Percentiles rank a stretch among this genome's conserved stretches.
Conservation (phyloP, 2,329 filamentous ascomycete genomes). For the Fusarium protoensiforme region DNA sequence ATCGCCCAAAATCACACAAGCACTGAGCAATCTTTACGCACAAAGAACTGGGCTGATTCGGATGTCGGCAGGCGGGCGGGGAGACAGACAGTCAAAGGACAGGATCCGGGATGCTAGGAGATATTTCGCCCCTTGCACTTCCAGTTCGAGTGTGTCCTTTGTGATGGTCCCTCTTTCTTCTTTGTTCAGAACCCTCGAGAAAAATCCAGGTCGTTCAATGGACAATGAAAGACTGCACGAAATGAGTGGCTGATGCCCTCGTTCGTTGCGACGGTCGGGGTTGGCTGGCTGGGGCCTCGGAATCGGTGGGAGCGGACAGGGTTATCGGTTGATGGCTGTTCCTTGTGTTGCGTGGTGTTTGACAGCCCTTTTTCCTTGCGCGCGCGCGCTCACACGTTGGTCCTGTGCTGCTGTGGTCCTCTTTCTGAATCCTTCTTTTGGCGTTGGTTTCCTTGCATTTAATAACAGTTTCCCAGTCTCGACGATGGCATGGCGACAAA, state of each 20-base stretch:
- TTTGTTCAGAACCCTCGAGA: conserved; percentile 14
- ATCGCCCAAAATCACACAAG: conserved; percentile 14
- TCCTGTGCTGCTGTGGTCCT: conserved; percentile 9
- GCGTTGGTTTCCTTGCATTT: conserved; percentile 18
- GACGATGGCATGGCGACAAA: conserved; percentile 44
- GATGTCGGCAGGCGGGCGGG: conserved; percentile 2
- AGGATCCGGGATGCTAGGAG: conserved; percentile 17
- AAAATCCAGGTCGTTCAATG: neutral
- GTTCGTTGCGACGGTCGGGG: conserved; percentile 18
- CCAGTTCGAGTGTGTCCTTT: neutral
- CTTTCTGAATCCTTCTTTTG: neutral
- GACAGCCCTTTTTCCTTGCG: neutral
- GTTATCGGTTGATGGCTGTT: conserved; percentile 26
- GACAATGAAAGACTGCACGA: conserved; percentile 10
- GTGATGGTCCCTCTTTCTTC: conserved; percentile 2
- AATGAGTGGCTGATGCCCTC: conserved; percentile 24
- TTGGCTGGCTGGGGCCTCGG: conserved; percentile 6
- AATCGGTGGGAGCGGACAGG: conserved; percentile 26
- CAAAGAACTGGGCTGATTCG: conserved; percentile 23
- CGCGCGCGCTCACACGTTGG: conserved; percentile 3
- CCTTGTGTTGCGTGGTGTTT: conserved; percentile 28
- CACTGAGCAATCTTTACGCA: conserved; percentile 20
- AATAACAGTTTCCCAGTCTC: conserved; percentile 30
- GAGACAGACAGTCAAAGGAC: conserved; percentile 19
- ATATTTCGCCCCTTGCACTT: conserved; percentile 32